Base-by-base conservation (phyloP, 2,329 filamentous ascomycete genomes). In the Botryotinia convoluta region DNA sequence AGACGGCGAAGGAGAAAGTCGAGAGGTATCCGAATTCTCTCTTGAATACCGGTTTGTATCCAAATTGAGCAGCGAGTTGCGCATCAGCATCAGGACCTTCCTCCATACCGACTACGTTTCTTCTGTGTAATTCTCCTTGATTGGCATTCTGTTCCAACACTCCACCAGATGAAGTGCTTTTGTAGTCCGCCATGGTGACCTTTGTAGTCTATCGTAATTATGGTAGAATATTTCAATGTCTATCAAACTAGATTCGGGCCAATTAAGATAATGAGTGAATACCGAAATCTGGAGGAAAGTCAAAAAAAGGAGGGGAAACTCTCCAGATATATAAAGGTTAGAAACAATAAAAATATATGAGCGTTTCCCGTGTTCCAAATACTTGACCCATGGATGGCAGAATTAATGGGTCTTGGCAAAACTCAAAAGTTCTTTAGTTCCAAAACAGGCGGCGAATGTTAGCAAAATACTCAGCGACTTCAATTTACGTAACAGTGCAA, bases 1-100 rank as follows among this genome's bases (percentile, higher is more conserved):
- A 86, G 77, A 89, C 85, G 69, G 88, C 88, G 77, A 89, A 90
- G 71, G 87, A 89, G 80, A 90, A 88, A 75, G 86, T 87, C 75
- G 87, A 88, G 22, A 87, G 81, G 72, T 87, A 88, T 72, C 84
- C 84, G 76, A 90, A 90, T 77, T 89, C 87, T 75, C 88, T 85
- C 80, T 87, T 87, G 82, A 89, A 88, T 71, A 89, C 87, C 80
- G 86, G 77, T 42, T 78, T 79, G 69, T 81, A 80, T 45, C 79
- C 79, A 74, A 80, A 80, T 51, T 80, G 73, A 29, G 77, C 76
- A n/a, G 79, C 78, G 26, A 81, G 74, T 68, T 77, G 77, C n/a
- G 78, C 79, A 77, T 81, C 79, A 29, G 77, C 79, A 68, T 77
- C 74, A 59, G 74, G 77, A 64, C 78, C 63, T 54, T 79, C 77